A percentile compares a stretch with the other conserved stretches of the same genome.
Conservation (phyloP, 2,329 filamentous ascomycete species). For the Karstenula rhodostoma region DNA sequence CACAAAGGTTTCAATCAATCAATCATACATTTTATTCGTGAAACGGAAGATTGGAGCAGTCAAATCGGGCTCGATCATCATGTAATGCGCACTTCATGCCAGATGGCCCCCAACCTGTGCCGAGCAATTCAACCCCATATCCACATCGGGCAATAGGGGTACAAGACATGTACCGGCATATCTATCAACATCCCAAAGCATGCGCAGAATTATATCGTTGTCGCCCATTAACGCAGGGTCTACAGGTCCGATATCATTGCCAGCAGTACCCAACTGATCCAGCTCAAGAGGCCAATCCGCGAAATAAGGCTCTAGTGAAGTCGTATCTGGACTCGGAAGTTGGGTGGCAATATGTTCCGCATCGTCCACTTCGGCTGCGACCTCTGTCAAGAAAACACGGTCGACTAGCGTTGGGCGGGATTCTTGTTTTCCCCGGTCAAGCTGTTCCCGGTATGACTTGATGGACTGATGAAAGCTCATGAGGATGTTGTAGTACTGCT, state of each 20-base stretch:
- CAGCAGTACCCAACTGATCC: conserved; percentile 8
- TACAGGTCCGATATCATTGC: conserved; percentile 16
- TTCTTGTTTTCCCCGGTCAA: conserved; percentile 15
- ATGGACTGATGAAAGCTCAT: conserved; percentile 30
- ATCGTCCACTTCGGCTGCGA: conserved; percentile 10
- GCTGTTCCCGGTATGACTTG: conserved; percentile 26
- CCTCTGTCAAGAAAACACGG: conserved; percentile 21
- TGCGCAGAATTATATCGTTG: conserved; percentile 28
- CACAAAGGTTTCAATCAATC: no score
- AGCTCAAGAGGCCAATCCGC: conserved; percentile 21
- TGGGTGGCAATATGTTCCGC: conserved; percentile 21
- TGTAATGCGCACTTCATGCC: not conserved
- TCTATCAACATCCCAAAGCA: conserved; percentile 27
- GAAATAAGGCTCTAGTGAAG: conserved; percentile 16
- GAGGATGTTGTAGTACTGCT: conserved; percentile 66
- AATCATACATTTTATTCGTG: no score
- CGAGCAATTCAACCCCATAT: not conserved
- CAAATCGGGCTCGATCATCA: no score
- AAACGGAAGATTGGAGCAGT: no score
- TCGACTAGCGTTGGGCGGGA: conserved; percentile 20
- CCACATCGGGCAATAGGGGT: conserved; percentile 18
- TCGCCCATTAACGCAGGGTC: conserved; percentile 22
- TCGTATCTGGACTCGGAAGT: conserved; percentile 25
- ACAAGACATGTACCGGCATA: conserved; percentile 22
- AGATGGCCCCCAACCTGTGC: not conserved